Evolutionary conservation across 73 alveolate genomes (phyloP).

Genomic region (Paramecium tetraurelia): DNA sequence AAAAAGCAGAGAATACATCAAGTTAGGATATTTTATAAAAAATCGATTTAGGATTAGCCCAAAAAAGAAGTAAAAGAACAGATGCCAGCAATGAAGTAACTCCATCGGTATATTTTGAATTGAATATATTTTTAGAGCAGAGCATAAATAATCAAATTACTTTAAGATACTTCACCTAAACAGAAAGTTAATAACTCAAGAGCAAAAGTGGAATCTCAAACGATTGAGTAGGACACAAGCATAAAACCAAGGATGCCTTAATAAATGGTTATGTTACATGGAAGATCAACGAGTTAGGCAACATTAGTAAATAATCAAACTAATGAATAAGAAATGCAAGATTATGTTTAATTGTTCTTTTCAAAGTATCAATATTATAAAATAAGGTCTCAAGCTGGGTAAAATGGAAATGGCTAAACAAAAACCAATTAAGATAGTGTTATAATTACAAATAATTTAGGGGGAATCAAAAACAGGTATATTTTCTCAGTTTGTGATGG

Average conservation of each 20-base stretch:
- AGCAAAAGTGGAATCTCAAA: slow-evolving; percentile 21
- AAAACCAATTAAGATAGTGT: slow-evolving; percentile 42
- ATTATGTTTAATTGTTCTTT: background rate
- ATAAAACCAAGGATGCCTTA: background rate
- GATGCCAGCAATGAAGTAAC: slow-evolving; percentile 8
- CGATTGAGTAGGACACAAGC: background rate
- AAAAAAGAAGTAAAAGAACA: slow-evolving; percentile 36
- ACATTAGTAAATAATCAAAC: background rate
- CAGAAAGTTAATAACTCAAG: background rate
- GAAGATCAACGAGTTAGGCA: slow-evolving; percentile 43
- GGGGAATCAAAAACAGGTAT: slow-evolving; percentile 26
- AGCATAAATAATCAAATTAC: background rate
- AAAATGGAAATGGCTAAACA: slow-evolving; percentile 45
- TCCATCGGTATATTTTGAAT: background rate
- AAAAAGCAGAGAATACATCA: background rate
- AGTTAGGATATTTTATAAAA: background rate
- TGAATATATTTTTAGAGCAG: background rate
- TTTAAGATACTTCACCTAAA: slow-evolving; percentile 24
- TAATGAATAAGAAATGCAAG: background rate
- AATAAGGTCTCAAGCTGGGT: slow-evolving; percentile 25
- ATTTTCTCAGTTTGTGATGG: slow-evolving; percentile 74
- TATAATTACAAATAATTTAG: background rate
- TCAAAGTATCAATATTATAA: background rate
- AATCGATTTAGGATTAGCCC: background rate
- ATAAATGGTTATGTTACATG: background rate